A percentile compares a stretch with the other conserved stretches of the same genome.
phyloP scores from a whole-genome alignment of 192 early-diverging fungal species.

The Coemansia sp. region DNA sequence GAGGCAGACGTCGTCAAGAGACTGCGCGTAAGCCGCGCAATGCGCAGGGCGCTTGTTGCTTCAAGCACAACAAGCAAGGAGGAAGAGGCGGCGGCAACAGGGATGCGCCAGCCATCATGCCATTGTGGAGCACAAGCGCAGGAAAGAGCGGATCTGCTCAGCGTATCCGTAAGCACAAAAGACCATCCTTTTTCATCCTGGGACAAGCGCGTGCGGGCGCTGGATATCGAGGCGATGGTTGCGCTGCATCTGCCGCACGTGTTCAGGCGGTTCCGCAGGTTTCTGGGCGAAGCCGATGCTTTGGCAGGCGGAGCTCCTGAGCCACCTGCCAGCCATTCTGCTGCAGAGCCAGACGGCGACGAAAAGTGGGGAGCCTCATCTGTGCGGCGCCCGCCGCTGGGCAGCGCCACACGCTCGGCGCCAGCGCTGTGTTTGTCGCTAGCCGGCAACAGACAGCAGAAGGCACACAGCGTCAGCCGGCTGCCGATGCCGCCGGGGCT shows the following conservation, averaged over 20 bases:
- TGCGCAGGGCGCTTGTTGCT: conserved; percentile 5
- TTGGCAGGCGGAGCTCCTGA: not conserved
- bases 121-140: not conserved
- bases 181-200: not conserved
- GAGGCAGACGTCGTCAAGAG: conserved; percentile 1
- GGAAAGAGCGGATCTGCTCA: not conserved
- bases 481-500: conserved; percentile 4
- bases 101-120: conserved; percentile 4
- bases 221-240: conserved; percentile 41
- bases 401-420: conserved; percentile 5
- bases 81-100: not conserved
- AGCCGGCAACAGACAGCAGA: conserved; percentile 1
- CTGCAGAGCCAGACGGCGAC: not conserved
- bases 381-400: not conserved
- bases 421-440: not conserved
- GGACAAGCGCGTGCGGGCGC: conserved; percentile 11
- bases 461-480: conserved; percentile 10
- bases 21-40: not conserved
- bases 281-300: not conserved
- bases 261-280: conserved; percentile 5
- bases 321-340: not conserved
- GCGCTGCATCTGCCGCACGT: conserved; percentile 33
- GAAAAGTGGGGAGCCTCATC: not conserved
- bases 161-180: not conserved
- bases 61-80: not conserved